These are phyloP conservation scores for Acacia crassicarpa DNA, from an alignment of 306 rosid species.

Conservation along the genomic window DNA sequence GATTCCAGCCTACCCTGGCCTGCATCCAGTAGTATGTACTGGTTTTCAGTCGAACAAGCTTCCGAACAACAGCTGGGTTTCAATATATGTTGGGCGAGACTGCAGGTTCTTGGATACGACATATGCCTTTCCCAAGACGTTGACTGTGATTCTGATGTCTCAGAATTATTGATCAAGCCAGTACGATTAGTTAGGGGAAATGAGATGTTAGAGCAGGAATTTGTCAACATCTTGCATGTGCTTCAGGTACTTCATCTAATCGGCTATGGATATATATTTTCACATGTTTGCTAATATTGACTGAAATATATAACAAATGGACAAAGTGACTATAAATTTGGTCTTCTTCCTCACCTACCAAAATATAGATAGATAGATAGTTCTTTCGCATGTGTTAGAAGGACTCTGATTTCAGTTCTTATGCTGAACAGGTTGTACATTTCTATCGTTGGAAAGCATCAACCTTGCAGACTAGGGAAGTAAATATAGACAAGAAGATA, in stretches of 20 bases:
- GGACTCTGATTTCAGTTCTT: slow-evolving; percentile 5
- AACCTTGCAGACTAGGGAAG: slow-evolving; percentile 30
- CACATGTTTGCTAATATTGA: background rate
- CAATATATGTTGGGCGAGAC: slow-evolving; percentile 85
- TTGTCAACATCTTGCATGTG: slow-evolving; percentile 80
- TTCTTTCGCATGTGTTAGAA: background rate
- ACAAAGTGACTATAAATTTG: slow-evolving; percentile 6
- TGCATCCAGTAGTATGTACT: slow-evolving; percentile 86
- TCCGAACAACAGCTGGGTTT: slow-evolving; percentile 52
- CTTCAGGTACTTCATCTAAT: slow-evolving; percentile 68
- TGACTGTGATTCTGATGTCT: slow-evolving; percentile 40
- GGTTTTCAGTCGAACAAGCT: slow-evolving; percentile 67
- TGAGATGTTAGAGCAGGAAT: slow-evolving; percentile 60
- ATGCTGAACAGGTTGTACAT: slow-evolving; percentile 61
- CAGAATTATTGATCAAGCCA: slow-evolving; percentile 53
- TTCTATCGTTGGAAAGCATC: slow-evolving; percentile 66
- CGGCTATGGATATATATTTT: background rate
- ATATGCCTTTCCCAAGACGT: slow-evolving; percentile 47
- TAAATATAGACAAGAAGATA: slow-evolving; percentile 35
- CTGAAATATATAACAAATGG: slow-evolving; percentile 2
- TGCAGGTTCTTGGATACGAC: slow-evolving; percentile 69
- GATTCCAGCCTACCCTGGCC: slow-evolving; percentile 62
- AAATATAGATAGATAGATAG: background rate
- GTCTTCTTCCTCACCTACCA: slow-evolving; percentile 4
- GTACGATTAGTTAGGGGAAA: slow-evolving; percentile 53